Evolutionary conservation across 768 basidiomycete genomes (phyloP), one percentile per base, ranked within the genome.

Genomic region (Hebeloma cylindrosporum): DNA sequence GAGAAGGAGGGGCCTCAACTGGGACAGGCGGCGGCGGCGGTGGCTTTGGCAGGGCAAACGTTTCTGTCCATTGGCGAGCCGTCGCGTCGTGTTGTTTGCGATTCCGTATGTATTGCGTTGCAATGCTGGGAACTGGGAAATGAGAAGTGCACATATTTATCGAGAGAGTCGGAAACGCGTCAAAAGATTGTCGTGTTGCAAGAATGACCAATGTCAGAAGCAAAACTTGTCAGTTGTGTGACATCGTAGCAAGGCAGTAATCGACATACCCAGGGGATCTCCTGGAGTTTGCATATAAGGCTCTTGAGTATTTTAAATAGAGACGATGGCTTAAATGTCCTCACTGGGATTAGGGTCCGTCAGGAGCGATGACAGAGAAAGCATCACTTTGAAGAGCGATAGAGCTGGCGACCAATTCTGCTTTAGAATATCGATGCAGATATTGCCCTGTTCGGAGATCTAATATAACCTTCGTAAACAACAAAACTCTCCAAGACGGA

Each of bases 391-490:
- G 75, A 89, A 93, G 36, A 97, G 72, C 2, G 92, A 94, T 16
- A 97, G 67, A 2, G 93, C 93, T 5, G 93, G 93, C 1, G 90
- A 93, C 93, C 93, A 97, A 57, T 90, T 88, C 58, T 82, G 78
- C 69, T 97, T 96, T 47, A 97, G 77, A 39, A 95, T 91, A 66
- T 96, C 88, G 53, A 93, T 88, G 59, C 88, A 92, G 41, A 91
- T 84, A 52, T 74, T 76, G 31, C 87, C 88, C 40, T 78, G 75
- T 45, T 88, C 86, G 39, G 83, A 85, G 33, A 89, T 88, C 74
- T 79, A 23, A 22, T 11, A 25, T 40, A 43, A 52, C 39, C 26
- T 22, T 23, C 28, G 21, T 31, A n/a, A n/a, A 43, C 25, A 8
- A 22, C 17, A 7, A 37, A 11, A 25, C 25, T 17, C 10, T n/a